Evolutionary conservation across 2,329 filamentous ascomycete genomes (phyloP), one percentile per base, ranked within the genome.

Genomic region (Ramularia endophylla): DNA sequence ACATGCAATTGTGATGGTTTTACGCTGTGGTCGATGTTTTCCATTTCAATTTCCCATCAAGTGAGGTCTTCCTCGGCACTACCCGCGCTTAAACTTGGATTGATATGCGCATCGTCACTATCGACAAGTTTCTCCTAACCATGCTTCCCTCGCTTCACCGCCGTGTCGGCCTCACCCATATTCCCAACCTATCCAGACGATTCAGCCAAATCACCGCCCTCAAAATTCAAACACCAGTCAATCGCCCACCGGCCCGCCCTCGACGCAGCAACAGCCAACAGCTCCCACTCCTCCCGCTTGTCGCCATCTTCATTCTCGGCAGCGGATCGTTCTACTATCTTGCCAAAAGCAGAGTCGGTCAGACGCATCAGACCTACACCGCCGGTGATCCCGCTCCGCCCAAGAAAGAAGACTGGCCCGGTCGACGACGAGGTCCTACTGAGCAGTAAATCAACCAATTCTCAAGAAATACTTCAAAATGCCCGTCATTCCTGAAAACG

Each of bases 261-360:
- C 50, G 37, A 20, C 42, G 46, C 19, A 35, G 46, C 38, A 46
- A 52, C 36, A 42, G 43, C 17, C 38, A 47, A 57, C 50, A 69
- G 60, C 66, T 68, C 55, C 67, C 67, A 39, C 38, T 70, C 63
- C 48, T 65, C 55, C 69, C 70, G 17, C 64, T 73, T 34, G 49
- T 72, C 43, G 58, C 61, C 54, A 72, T 73, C 56, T 70, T 73
- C 58, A 62, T 54, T 40, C 48, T 63, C 25, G 70, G 70, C 47
- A 67, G 63, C 33, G 64, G 63, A 38, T 56, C 67, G 39, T 73
- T 73, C 61, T 67, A 67, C 53, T 61, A 61, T 48, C 63, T 73
- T 35, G 63, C 68, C 28, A 69, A 72, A 46, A 59, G 66, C 46
- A 58, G 70, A 32, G 48, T 56, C 43, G 56, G 59, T 31, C 40